phyloP scores from a whole-genome alignment of 2,329 filamentous ascomycete genomes.

The Aureobasidium zeae region DNA sequence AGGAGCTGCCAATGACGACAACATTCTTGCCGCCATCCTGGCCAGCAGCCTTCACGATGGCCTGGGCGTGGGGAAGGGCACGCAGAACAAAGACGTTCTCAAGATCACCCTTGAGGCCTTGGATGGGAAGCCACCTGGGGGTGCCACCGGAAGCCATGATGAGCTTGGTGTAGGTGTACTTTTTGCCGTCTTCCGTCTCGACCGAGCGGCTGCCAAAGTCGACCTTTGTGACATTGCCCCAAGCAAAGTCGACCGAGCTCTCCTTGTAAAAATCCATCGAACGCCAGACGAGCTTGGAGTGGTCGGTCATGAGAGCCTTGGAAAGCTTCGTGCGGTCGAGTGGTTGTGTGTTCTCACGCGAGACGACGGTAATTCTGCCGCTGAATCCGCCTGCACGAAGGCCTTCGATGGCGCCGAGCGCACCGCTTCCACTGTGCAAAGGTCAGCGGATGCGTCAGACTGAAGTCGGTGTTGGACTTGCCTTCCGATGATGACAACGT shows the following conservation, averaged over 20 bases:
- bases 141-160: constrained; percentile 82
- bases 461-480: constrained; percentile 27
- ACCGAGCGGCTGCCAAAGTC: constrained; percentile 69
- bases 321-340: constrained; percentile 94
- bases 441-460: constrained; percentile 7
- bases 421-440: constrained; percentile 59
- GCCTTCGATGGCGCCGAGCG: constrained; percentile 71
- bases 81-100: constrained; percentile 81
- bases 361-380: constrained; percentile 73
- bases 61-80: constrained; percentile 64
- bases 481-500: constrained; percentile 76
- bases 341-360: constrained; percentile 65
- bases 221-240: constrained; percentile 56
- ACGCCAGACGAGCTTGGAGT: constrained; percentile 67
- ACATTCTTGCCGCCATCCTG: constrained; percentile 78
- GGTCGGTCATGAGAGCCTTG: constrained; percentile 79
- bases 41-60: constrained; percentile 70
- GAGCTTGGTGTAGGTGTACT: constrained; percentile 74
- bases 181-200: constrained; percentile 62
- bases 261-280: constrained; percentile 67
- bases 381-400: constrained; percentile 73
- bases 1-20: constrained; percentile 83
- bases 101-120: constrained; percentile 71
- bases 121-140: constrained; percentile 64
- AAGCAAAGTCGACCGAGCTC: constrained; percentile 46